Base-by-base conservation (phyloP, 2,329 filamentous ascomycete genomes). In the Knufia petricola region DNA sequence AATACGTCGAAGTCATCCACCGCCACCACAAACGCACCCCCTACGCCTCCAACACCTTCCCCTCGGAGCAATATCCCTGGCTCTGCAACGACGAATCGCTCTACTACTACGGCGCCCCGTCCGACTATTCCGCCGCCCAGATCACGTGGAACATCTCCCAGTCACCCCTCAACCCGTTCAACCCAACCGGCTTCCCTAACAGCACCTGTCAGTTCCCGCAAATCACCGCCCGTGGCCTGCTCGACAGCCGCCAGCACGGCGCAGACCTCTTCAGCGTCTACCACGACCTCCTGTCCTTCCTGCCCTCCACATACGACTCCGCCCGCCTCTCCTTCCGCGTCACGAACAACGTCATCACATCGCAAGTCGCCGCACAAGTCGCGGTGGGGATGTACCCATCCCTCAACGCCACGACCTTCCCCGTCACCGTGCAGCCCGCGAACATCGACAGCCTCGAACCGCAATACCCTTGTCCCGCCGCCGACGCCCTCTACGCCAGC, bases 11-110 rank as follows among this genome's bases (percentile, higher is more conserved):
- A 66, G 69, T 89, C 58, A 84, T 89, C 43, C 86, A 92, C 60
- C 77, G 87, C 45, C 87, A 92, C 62, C 86, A 92, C 65, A 92
- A 92, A 62, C 78, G 87, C 19, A 92, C 85, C 0, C 85, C 85
- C 0, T 92, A 92, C 62, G 77, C 83, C 1, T 73, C 75, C 46
- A 94, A 92, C 61, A 78, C 80, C 0, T 90, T 92, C 58, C 85
- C 85, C 0, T 69, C 77, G 1, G 87, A 92, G 62, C 68, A 77
- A 0, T 85, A 86, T 60, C 67, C 69, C 15, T 92, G 85, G 86
- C 66, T 82, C 60, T 92, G 86, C 62, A 69, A 78, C 49, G 79
- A 87, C 54, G 73, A 82, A 57, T 81, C 75, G 0, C 72, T 89
- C 1, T 87, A 79, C 65, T 82, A 81, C 64, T 86, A 82, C 55